phyloP scores from a whole-genome alignment of 2,329 filamentous ascomycete species.

The Trichoderma harzianum region DNA sequence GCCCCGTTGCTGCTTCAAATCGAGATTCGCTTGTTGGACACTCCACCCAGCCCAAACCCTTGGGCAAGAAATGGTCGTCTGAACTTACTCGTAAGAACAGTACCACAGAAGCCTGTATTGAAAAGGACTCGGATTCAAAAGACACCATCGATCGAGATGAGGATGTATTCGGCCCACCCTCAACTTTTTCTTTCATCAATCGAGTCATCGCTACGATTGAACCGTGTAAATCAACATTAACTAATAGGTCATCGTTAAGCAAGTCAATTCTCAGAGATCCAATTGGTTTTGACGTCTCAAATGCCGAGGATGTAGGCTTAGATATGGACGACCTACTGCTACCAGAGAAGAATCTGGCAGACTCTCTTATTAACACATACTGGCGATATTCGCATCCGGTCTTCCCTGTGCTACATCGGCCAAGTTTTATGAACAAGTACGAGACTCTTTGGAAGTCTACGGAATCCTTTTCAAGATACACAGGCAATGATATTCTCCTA shows the following conservation, averaged over 20 bases:
- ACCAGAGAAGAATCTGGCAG: slow-evolving; percentile 1
- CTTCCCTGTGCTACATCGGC: not conserved
- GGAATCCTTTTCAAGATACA: not conserved
- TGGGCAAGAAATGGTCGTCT: not conserved
- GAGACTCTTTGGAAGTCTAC: slow-evolving; percentile 1
- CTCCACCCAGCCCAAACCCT: not conserved
- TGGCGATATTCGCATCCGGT: not conserved
- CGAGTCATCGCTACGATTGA: slow-evolving; percentile 7
- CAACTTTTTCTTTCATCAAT: slow-evolving; percentile 6
- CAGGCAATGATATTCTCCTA: not conserved
- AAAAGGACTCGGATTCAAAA: not conserved
- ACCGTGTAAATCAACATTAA: not conserved
- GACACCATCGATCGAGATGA: not conserved
- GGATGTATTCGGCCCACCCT: not conserved
- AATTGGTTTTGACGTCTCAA: slow-evolving; percentile 7
- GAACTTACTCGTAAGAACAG: not conserved
- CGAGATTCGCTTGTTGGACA: not conserved
- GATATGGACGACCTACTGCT: not conserved
- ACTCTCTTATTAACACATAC: not conserved
- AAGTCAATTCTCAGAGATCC: slow-evolving; percentile 4
- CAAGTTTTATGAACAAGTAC: not conserved
- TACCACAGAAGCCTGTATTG: not conserved
- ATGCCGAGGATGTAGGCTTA: not conserved
- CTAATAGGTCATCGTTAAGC: not conserved
- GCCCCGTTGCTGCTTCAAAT: not conserved